A percentile compares a stretch with the other conserved stretches of the same genome.
These are phyloP conservation scores for Aspergillus calidoustus DNA, from an alignment of 2,329 filamentous ascomycete genomes.

Conservation along the genomic window DNA sequence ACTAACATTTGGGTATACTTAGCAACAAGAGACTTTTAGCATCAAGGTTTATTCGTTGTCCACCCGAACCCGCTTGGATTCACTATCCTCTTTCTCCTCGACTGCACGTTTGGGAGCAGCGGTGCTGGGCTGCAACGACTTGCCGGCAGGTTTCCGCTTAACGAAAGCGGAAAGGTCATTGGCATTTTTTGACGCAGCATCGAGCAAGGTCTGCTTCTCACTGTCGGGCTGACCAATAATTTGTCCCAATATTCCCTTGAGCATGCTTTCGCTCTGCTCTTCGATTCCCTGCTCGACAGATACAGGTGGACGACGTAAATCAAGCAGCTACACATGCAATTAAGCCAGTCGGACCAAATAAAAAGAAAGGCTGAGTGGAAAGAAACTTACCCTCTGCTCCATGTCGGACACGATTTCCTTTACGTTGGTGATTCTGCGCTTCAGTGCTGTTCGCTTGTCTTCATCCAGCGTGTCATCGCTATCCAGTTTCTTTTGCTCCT, in stretches of 20 bases:
- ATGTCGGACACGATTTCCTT: constrained; percentile 66
- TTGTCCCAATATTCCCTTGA: constrained; percentile 62
- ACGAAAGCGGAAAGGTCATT: constrained; percentile 65
- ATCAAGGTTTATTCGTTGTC: neutral
- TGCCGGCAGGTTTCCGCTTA: constrained; percentile 54
- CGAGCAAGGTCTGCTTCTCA: constrained; percentile 58
- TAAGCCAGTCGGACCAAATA: constrained; percentile 6
- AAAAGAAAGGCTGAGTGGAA: neutral
- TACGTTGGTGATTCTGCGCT: constrained; percentile 60
- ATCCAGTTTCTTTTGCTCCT: constrained; percentile 55
- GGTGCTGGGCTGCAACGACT: constrained; percentile 19
- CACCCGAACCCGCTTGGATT: constrained; percentile 33
- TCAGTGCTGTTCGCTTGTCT: constrained; percentile 44
- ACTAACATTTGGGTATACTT: constrained; percentile 5
- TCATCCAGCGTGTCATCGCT: constrained; percentile 45
- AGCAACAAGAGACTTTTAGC: constrained; percentile 1
- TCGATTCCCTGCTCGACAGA: constrained; percentile 46
- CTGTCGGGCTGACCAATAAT: constrained; percentile 60
- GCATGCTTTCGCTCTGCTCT: constrained; percentile 45
- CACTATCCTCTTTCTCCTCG: constrained; percentile 26
- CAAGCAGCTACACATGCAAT: constrained; percentile 50
- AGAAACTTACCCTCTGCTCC: constrained; percentile 57
- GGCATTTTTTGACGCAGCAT: constrained; percentile 59
- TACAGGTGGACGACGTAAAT: constrained; percentile 61
- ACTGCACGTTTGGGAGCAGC: constrained; percentile 35